Conservation (phyloP, 2,329 filamentous ascomycete species). For the Botrytis cinerea region DNA sequence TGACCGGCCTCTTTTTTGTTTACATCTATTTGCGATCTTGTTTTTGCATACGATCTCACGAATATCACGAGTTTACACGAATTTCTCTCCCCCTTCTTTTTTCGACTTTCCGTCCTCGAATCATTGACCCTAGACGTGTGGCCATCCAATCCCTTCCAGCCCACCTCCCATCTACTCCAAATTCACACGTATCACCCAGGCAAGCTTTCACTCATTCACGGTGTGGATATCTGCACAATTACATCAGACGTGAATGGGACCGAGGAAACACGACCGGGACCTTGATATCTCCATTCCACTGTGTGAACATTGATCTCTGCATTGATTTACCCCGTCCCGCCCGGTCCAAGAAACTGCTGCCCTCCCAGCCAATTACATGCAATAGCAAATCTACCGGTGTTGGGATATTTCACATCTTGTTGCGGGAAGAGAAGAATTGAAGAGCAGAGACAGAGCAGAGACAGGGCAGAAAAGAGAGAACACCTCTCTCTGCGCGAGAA, state of each 20-base stretch:
- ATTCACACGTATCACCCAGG: neutral
- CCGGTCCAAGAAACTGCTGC: neutral
- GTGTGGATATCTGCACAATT: conserved; percentile 24
- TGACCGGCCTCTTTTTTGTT: conserved; percentile 7
- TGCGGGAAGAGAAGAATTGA: neutral
- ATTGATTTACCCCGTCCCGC: neutral
- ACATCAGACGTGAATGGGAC: conserved; percentile 21
- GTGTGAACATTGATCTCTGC: neutral
- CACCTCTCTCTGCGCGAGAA: neutral
- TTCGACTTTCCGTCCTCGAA: neutral
- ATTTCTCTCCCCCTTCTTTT: neutral
- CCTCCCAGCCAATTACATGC: neutral
- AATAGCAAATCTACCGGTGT: neutral
- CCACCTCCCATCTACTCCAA: neutral
- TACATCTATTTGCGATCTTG: neutral
- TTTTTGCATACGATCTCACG: neutral
- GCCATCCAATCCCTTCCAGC: neutral
- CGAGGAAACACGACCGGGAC: conserved; percentile 1
- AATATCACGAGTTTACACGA: conserved; percentile 15
- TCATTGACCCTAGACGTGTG: neutral
- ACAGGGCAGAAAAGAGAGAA: too few relatives aligned
- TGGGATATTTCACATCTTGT: neutral
- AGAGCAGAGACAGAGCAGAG: neutral
- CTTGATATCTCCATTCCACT: neutral
- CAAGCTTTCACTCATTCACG: neutral